Conservation (phyloP, 768 basidiomycete species). For the Mycena galopus region DNA sequence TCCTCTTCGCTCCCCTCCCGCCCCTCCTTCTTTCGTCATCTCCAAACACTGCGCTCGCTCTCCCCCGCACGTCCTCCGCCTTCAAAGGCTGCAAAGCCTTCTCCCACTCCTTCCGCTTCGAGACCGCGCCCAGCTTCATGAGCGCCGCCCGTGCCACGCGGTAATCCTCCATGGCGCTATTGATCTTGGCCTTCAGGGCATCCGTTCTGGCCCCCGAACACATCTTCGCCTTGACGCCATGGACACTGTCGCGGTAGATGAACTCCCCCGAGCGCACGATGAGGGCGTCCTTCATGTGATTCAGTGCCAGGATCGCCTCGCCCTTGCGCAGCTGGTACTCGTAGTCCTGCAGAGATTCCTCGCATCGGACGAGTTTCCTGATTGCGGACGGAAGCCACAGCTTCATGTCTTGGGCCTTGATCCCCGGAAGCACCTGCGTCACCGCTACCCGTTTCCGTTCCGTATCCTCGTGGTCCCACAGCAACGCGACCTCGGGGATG, state of each 20-base stretch:
- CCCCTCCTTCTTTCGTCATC: background rate
- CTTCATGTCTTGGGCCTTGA: background rate
- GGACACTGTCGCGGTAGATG: too few relatives aligned
- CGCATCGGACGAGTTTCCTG: background rate
- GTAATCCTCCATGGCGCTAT: too few relatives aligned
- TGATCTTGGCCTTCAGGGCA: too few relatives aligned
- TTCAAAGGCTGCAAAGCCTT: background rate
- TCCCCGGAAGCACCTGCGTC: background rate
- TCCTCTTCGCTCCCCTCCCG: background rate
- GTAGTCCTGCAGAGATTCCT: background rate
- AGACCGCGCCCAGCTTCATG: background rate
- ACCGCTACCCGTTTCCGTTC: background rate
- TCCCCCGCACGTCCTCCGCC: background rate
- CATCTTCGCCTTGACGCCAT: too few relatives aligned
- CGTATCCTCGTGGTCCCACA: background rate
- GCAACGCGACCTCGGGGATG: background rate
- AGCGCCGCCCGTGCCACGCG: too few relatives aligned
- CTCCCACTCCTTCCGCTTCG: background rate
- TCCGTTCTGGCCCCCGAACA: too few relatives aligned
- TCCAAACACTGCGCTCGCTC: background rate
- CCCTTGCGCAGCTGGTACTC: background rate
- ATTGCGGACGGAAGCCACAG: slow-evolving; percentile 39
- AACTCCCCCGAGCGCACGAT: too few relatives aligned
- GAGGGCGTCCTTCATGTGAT: too few relatives aligned
- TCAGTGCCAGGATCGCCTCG: too few relatives aligned